A percentile compares a stretch with the other conserved stretches of the same genome.
These are phyloP conservation scores for Pulveroboletus sp. DNA, from an alignment of 1,284 basidiomycete species.

Conservation along the genomic window DNA sequence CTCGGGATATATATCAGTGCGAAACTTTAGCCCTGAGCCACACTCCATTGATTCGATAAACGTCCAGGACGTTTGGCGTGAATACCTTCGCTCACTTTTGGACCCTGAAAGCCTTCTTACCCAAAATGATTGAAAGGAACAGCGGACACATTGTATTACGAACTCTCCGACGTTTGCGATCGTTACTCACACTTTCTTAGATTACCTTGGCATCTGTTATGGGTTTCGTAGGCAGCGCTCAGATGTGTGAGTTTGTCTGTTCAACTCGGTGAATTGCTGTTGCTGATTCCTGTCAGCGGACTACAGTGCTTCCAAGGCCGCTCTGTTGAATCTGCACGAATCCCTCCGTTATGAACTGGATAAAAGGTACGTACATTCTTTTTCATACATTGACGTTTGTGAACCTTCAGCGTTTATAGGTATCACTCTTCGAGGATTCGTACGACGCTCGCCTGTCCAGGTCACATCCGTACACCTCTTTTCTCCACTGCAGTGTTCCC, in stretches of 20 bases:
- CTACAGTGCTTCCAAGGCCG: conserved; percentile 88
- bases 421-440: conserved; percentile 73
- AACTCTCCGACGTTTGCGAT: background rate
- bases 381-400: conserved; percentile 4
- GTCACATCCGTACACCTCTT: conserved; percentile 71
- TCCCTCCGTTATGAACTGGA: conserved; percentile 84
- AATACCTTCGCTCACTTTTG: conserved; percentile 91
- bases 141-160: conserved; percentile 77
- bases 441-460: conserved; percentile 78
- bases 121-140: conserved; percentile 76
- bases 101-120: conserved; percentile 91
- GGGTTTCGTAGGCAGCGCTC: conserved; percentile 71
- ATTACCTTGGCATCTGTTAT: conserved; percentile 81
- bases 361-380: conserved; percentile 44
- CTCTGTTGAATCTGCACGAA: conserved; percentile 71
- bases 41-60: background rate
- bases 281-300: conserved; percentile 55
- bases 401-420: conserved; percentile 35
- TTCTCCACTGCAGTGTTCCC: conserved; percentile 63
- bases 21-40: conserved; percentile 22
- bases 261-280: background rate
- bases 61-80: conserved; percentile 77
- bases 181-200: conserved; percentile 35
- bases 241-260: conserved; percentile 61
- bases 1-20: conserved; percentile 79